Evolutionary conservation across 345 rosid genomes (phyloP), one percentile per base, ranked within the genome.

Genomic region (Luvunga scandens): DNA sequence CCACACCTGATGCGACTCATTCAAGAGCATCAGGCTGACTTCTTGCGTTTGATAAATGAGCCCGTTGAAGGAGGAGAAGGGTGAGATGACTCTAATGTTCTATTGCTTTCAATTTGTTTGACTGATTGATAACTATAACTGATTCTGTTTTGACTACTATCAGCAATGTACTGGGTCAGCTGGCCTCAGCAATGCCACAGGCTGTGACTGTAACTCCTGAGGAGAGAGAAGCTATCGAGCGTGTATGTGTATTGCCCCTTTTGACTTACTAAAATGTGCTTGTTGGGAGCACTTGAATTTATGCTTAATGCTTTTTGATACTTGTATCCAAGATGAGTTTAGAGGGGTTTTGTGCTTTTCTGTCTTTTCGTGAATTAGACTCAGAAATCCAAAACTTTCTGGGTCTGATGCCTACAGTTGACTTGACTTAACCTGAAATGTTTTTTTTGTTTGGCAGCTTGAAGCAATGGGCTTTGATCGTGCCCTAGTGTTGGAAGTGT

Each of bases 381-480:
- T 21, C 24, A 7, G 9, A 56, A 56, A 56, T 56, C 3, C n/a
- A 56, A 6, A 56, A 56, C 8, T n/a, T 62, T 25, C 31, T 25
- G 66, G 12, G 13, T 45, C 18, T 45, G 50, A 12, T 2, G 18
- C 50, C 50, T 45, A 13, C 18, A 45, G 50, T 53, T 16, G 22
- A 53, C 57, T 53, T 16, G 22, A 53, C 57, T 18, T 18, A 53
- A 53, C 57, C 2, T 53, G 57, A 53, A 53, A 5, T 53, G 2
- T 1, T 21, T 10, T 48, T 50, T 66, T 8, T 7, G 7, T 38
- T 38, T 38, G 0, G 63, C 81, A 95, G 98, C 98, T 93, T 69
- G 99, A 91, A 82, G 98, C 90, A 4, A 93, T 95, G 99, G 98
- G 99, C 4, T 95, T 92, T 59, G 93, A 92, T 75, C 89, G 93